A percentile compares a stretch with the other conserved stretches of the same genome.
phyloP scores from a whole-genome alignment of 2,329 filamentous ascomycete genomes.

The Nemania sp. region DNA sequence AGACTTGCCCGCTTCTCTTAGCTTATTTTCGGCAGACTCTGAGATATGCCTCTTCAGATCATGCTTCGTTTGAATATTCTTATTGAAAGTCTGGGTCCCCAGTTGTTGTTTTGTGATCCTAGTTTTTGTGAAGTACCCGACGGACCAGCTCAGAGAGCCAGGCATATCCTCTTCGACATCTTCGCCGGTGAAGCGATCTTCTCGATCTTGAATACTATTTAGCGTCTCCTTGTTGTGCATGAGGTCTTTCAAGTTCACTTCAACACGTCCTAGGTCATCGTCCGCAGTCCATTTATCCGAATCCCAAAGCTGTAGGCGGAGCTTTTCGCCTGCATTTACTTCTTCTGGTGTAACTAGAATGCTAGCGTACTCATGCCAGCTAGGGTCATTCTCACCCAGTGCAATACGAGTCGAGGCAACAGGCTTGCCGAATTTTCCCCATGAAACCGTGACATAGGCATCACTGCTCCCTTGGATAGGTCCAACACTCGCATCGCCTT shows the following conservation, averaged over 20 bases:
- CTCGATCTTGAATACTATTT: constrained; percentile 71
- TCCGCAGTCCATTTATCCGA: constrained; percentile 79
- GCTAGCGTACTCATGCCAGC: constrained; percentile 77
- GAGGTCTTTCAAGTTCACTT: constrained; percentile 73
- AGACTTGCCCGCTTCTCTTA: constrained; percentile 71
- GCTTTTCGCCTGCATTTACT: constrained; percentile 75
- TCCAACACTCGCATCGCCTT: constrained; percentile 73
- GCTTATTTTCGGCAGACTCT: constrained; percentile 67
- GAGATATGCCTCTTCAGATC: constrained; percentile 70
- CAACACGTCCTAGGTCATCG: constrained; percentile 79
- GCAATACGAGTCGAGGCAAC: constrained; percentile 75
- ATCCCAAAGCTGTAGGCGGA: constrained; percentile 80
- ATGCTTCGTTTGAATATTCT: constrained; percentile 67
- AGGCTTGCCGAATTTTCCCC: constrained; percentile 81
- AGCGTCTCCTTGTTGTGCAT: constrained; percentile 71
- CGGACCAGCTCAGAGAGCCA: constrained; percentile 75
- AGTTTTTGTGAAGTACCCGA: constrained; percentile 78
- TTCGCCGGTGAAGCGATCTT: constrained; percentile 74
- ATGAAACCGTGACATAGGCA: constrained; percentile 77
- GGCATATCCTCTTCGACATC: constrained; percentile 76
- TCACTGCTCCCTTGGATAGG: constrained; percentile 74
- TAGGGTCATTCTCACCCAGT: constrained; percentile 72
- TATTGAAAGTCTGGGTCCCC: constrained; percentile 69
- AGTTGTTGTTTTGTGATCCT: constrained; percentile 72
- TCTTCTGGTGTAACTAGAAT: constrained; percentile 78